phyloP scores from a whole-genome alignment of 805 yeast genomes.

The Saccharomyces cerevisiae region DNA sequence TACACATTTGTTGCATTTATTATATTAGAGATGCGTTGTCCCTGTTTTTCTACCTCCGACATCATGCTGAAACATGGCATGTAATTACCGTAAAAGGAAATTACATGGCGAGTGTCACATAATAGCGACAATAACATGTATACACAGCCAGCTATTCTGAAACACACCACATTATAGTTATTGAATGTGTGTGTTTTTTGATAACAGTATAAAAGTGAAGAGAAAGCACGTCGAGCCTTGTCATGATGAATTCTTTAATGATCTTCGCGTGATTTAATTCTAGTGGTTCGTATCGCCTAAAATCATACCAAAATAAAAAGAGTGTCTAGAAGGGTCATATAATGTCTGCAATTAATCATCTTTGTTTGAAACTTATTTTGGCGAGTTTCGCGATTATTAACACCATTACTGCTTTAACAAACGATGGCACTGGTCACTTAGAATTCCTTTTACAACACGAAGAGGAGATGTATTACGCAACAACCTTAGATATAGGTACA shows the following conservation, averaged over 20 bases:
- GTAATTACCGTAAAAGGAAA: conserved; percentile 5
- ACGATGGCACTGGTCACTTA: conserved; percentile 1
- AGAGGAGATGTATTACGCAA: conserved; percentile 24
- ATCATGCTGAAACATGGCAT: neutral
- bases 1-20: neutral
- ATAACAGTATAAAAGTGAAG: neutral
- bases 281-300: neutral
- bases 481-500: conserved; percentile 31
- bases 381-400: neutral
- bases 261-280: neutral
- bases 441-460: conserved; percentile 9
- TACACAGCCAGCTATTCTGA: neutral
- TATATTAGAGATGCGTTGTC: neutral
- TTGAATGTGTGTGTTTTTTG: neutral
- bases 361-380: neutral
- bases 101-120: conserved; percentile 1
- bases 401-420: neutral
- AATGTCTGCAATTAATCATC: neutral
- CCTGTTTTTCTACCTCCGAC: neutral
- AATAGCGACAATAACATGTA: neutral
- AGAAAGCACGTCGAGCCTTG: neutral
- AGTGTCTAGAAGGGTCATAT: neutral
- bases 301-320: neutral
- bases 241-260: neutral
- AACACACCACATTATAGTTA: neutral